Base-by-base conservation (phyloP, 116 monocot species). In the Zostera marina region DNA sequence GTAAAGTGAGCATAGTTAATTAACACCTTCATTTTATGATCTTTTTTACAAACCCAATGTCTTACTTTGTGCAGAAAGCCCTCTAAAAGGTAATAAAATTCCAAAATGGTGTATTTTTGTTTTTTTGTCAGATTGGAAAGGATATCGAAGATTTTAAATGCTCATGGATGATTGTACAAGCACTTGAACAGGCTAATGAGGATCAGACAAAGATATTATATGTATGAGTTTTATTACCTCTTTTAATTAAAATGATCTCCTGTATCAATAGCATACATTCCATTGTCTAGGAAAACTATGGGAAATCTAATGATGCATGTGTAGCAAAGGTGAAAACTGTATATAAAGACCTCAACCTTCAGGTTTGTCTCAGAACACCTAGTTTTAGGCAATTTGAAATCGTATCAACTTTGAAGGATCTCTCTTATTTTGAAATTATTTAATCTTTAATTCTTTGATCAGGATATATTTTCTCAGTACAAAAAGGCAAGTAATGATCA, bases 141-240 rank as follows among this genome's bases (percentile, higher is more conserved):
- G 92, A 92, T 52, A 92, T 92, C 68, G 81, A 87, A 84, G 92
- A 92, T 66, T 87, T 79, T 53, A 87, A 87, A 58, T 92, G 87
- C 44, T 83, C 92, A 43, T 92, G 92, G 92, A 65, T 92, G 58
- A 74, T 84, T 59, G 79, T 92, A 24, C 78, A 79, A 81, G 87
- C 87, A 15, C 67, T 92, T 43, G 79, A 92, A 59, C 78, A 38
- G 58, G 83, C 79, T 42, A 59, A 79, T 74, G 84, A 87, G 60
- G 55, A 56, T 26, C 84, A 93, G 65, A 70, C 64, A 69, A 74
- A 79, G 70, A 54, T 79, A 24, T 54, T 93, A 54, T 62, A 11
- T 63, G 92, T 93, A 81, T 74, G 81, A n/a, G 25, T 32, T 32
- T 21, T 43, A 43, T 47, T 22, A 8, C 8, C 20, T 55, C 13